phyloP scores from a whole-genome alignment of 495 filamentous ascomycete species.

The Trichodelitschia bisporula region DNA sequence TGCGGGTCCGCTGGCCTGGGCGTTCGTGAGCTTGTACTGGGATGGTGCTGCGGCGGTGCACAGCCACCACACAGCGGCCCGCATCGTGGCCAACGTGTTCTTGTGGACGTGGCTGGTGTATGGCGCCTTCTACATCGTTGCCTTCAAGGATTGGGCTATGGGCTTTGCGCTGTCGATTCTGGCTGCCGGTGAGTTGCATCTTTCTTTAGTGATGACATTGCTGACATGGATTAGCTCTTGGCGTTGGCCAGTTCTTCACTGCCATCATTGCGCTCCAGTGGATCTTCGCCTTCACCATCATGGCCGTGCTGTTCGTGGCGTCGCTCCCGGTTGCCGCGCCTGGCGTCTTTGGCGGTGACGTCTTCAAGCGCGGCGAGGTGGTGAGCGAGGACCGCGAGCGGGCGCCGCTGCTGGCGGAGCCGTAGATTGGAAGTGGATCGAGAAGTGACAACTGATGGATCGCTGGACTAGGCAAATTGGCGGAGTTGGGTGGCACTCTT shows the following conservation, averaged over 20 bases:
- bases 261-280: constrained; percentile 58
- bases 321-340: constrained; percentile 39
- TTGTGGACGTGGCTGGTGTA: constrained; percentile 61
- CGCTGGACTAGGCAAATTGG: too few species aligned
- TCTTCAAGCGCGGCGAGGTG: constrained; percentile 16
- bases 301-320: constrained; percentile 41
- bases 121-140: constrained; percentile 42
- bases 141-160: constrained; percentile 59
- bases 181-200: constrained; percentile 27
- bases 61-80: constrained; percentile 30
- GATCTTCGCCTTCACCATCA: constrained; percentile 76
- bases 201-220: constrained; percentile 1
- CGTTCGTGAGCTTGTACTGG: constrained; percentile 63
- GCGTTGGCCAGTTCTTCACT: constrained; percentile 45
- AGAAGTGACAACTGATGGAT: too few species aligned
- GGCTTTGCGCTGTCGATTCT: constrained; percentile 55
- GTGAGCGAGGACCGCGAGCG: constrained; percentile 17
- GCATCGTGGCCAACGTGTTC: constrained; percentile 62
- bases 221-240: constrained; percentile 26
- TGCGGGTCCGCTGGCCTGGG: constrained; percentile 61
- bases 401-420: constrained; percentile 19
- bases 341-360: constrained; percentile 29
- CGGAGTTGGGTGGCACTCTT: too few species aligned
- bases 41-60: constrained; percentile 56
- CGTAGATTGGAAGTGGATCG: too few species aligned